Conservation (phyloP, 192 early-diverging fungal genomes). For the Coemansia sp. region DNA sequence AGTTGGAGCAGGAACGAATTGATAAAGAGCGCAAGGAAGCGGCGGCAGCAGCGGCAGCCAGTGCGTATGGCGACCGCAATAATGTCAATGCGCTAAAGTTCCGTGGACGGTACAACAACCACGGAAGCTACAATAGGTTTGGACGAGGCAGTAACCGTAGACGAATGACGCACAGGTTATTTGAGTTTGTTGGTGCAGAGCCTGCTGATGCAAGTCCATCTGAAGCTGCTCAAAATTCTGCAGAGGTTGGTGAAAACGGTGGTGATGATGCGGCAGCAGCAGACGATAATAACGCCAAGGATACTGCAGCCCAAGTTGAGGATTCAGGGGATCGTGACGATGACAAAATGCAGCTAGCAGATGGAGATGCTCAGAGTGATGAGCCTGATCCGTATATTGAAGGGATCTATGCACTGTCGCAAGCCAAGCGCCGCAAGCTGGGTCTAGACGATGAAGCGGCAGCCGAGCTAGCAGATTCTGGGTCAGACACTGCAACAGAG, state of each 20-base stretch:
- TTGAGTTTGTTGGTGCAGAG: constrained; percentile 39
- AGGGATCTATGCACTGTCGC: constrained; percentile 44
- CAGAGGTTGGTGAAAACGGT: not conserved
- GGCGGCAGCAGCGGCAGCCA: constrained; percentile 21
- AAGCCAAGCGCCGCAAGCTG: constrained; percentile 37
- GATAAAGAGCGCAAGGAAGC: constrained; percentile 54
- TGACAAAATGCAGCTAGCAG: not conserved
- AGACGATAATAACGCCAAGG: not conserved
- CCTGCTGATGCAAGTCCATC: not conserved
- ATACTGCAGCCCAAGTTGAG: not conserved
- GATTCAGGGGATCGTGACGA: not conserved
- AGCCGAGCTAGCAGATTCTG: constrained; percentile 9
- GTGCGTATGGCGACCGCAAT: constrained; percentile 12
- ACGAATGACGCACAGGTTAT: constrained; percentile 29
- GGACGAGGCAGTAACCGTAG: constrained; percentile 14
- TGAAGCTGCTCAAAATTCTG: not conserved
- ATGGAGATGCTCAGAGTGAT: constrained; percentile 5
- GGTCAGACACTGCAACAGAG: constrained; percentile 8
- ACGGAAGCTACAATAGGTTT: constrained; percentile 3
- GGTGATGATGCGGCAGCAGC: constrained; percentile 1
- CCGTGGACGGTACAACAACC: constrained; percentile 24
- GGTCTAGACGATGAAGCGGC: constrained; percentile 29
- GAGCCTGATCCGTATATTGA: constrained; percentile 29
- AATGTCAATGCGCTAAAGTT: constrained; percentile 7
- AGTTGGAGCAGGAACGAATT: constrained; percentile 31